Base-by-base conservation (phyloP, 179 eudicot species). In the Spergularia azorica region DNA sequence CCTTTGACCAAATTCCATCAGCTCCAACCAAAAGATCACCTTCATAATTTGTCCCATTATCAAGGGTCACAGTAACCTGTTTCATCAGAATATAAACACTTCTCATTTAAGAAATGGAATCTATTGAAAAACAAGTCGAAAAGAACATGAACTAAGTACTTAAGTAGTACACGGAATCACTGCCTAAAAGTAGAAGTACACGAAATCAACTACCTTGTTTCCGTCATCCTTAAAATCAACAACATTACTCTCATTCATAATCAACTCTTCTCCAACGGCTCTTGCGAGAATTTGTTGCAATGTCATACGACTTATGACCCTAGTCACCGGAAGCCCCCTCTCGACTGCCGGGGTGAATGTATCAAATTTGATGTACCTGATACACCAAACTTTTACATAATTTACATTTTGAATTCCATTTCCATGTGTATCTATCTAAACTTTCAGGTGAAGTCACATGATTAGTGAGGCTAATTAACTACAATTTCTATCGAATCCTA, bases 1-100 rank as follows among this genome's bases (percentile, higher is more conserved):
- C 99, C 97, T 93, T 91, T 46, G 99, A 95, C 90, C 91, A 81
- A 79, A 95, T 95, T 62, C 99, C 98, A 84, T 95, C 99, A 78
- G 99, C 99, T 74, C 99, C 98, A 83, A 95, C 90, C 21, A 95
- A 84, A 85, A 95, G 88, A 84, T 95, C 99, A 21, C 97, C 99
- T 89, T 91, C 90, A 79, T 73, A 89, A 66, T 75, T 87, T 70
- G 83, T 85, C 70, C 98, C 98, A 81, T 90, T 83, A 76, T 95
- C 99, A 69, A 95, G 97, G 36, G 39, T 76, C 73, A 91, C 98
- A 63, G 87, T 86, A 41, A 95, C 99, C 99, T 95, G 70, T 73
- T 79, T 58, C 60, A 63, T 18, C 58, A 77, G 7, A 76, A 72
- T 50, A 74, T 2, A 18, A 52, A 9, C 21, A 55, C 18, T 36